phyloP scores from a whole-genome alignment of 202 grass and related monocot genomes.

The Bolboschoenoplectus hybrid region DNA sequence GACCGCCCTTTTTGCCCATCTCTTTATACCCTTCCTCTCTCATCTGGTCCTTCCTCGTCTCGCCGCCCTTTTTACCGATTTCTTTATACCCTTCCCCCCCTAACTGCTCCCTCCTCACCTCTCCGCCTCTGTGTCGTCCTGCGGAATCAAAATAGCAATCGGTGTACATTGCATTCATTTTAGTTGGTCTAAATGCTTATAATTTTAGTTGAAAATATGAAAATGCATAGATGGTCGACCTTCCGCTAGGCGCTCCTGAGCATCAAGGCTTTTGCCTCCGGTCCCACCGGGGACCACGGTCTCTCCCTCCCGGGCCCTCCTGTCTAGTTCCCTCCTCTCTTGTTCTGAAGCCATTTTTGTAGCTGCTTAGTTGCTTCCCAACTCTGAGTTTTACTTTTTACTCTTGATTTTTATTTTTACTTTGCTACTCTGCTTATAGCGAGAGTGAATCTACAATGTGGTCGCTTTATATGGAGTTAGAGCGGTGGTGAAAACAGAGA shows the following conservation, averaged over 20 bases:
- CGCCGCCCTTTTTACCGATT: slow-evolving; percentile 66
- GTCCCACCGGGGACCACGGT: slow-evolving; percentile 52
- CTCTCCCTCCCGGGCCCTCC: slow-evolving; percentile 45
- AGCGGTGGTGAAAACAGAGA: slow-evolving; percentile 30
- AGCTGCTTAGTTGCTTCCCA: neutral
- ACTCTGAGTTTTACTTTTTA: neutral
- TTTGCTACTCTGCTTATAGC: neutral
- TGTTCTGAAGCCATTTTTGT: slow-evolving; percentile 38
- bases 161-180: neutral
- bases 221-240: slow-evolving; percentile 11
- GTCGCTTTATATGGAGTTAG: neutral
- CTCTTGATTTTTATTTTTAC: neutral
- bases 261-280: slow-evolving; percentile 55
- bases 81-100: slow-evolving; percentile 65
- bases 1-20: slow-evolving; percentile 64
- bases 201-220: neutral
- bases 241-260: slow-evolving; percentile 69
- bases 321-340: slow-evolving; percentile 53
- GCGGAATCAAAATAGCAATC: neutral
- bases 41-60: slow-evolving; percentile 60
- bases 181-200: too few relatives aligned
- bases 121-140: slow-evolving; percentile 48
- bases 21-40: slow-evolving; percentile 62
- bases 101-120: slow-evolving; percentile 62
- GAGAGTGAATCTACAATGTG: neutral